A percentile compares a stretch with the other conserved stretches of the same genome.
These are phyloP conservation scores for Paecilomyces niveus DNA, from an alignment of 2,329 filamentous ascomycete genomes.

Conservation along the genomic window DNA sequence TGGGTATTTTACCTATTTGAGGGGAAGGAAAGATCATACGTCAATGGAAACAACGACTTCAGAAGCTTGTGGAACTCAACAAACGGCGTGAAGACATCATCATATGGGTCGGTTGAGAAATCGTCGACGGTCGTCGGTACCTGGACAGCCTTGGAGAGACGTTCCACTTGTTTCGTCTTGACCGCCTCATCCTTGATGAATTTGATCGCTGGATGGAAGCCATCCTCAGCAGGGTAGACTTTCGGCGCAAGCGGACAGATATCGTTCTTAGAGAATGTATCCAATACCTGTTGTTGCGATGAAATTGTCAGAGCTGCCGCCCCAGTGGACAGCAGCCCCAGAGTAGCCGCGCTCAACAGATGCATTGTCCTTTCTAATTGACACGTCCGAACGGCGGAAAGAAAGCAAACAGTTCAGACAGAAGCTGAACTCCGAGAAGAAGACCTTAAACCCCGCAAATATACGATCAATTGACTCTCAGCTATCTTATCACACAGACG, in stretches of 20 bases:
- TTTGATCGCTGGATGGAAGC: conserved; percentile 17
- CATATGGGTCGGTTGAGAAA: conserved; percentile 41
- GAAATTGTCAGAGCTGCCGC: background rate
- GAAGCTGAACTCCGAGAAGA: background rate
- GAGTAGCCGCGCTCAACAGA: background rate
- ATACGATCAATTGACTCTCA: background rate
- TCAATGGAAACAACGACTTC: conserved; percentile 44
- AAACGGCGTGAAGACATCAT: conserved; percentile 55
- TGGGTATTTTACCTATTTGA: conserved; percentile 5
- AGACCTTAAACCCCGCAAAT: background rate
- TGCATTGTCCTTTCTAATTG: background rate
- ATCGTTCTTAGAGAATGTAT: conserved; percentile 3
- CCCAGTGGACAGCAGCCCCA: background rate
- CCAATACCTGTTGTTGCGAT: background rate
- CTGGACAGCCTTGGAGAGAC: conserved; percentile 50
- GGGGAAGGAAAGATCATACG: conserved; percentile 26
- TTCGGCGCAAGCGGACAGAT: conserved; percentile 24
- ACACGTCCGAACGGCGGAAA: too few species aligned
- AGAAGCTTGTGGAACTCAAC: conserved; percentile 47
- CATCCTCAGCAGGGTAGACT: conserved; percentile 18
- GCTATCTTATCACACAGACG: background rate
- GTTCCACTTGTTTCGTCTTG: conserved; percentile 36
- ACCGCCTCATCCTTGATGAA: conserved; percentile 23
- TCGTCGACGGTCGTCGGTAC: conserved; percentile 42
- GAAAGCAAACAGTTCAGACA: background rate